Evolutionary conservation across 345 rosid species (phyloP).

Genomic region (Trapa incisa): DNA sequence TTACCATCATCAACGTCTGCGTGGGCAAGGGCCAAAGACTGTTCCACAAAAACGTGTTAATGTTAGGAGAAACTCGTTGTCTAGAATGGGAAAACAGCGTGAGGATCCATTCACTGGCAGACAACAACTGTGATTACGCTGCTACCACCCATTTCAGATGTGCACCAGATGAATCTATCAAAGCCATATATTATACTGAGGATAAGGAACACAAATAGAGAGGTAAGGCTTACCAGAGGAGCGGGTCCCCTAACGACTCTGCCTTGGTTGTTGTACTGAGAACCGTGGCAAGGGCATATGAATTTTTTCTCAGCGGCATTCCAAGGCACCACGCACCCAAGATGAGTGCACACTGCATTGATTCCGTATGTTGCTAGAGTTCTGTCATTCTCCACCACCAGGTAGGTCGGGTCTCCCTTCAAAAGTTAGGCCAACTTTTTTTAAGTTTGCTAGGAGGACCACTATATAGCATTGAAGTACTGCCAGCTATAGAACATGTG

Average conservation of each 20-base stretch:
- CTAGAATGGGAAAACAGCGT: neutral
- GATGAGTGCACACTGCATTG: conserved; percentile 88
- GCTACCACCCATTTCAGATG: too few relatives aligned
- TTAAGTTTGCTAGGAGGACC: neutral
- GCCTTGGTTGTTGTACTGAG: conserved; percentile 93
- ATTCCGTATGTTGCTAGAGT: conserved; percentile 78
- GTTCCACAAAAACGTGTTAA: conserved; percentile 3
- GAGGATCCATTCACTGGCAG: neutral
- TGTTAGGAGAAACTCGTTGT: neutral
- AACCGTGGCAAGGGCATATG: conserved; percentile 97
- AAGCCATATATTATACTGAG: too few relatives aligned
- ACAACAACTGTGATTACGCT: too few relatives aligned
- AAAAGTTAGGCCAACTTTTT: neutral
- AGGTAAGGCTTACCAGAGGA: conserved; percentile 54
- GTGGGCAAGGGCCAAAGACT: conserved; percentile 93
- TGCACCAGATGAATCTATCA: too few relatives aligned
- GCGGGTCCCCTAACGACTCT: conserved; percentile 98
- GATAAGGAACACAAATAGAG: neutral
- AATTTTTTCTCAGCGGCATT: conserved; percentile 84
- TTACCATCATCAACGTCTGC: conserved; percentile 68
- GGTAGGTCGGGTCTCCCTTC: conserved; percentile 97
- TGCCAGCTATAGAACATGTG: neutral
- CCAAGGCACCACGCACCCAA: conserved; percentile 95
- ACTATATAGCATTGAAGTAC: neutral
- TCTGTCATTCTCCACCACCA: conserved; percentile 78